phyloP scores from a whole-genome alignment of 129 eudicot genomes.

The Chrysanthemum lavandulifolium region DNA sequence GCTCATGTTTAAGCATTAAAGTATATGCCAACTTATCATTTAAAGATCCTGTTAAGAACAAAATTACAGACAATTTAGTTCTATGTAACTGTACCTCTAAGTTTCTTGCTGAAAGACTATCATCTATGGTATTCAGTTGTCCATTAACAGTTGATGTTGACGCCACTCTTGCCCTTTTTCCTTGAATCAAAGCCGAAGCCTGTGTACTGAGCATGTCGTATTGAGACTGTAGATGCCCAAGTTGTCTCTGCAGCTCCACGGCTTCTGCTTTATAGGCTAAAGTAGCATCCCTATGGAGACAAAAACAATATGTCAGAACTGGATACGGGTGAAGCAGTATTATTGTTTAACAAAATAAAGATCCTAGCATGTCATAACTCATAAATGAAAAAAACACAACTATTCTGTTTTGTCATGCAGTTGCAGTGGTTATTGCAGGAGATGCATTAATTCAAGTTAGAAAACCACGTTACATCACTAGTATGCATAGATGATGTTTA shows the following conservation, averaged over 20 bases:
- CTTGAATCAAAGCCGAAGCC: constrained; percentile 84
- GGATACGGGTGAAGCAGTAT: no score
- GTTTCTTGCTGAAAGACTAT: constrained; percentile 82
- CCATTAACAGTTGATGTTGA: constrained; percentile 87
- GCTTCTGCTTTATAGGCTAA: constrained; percentile 79
- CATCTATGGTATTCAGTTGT: constrained; percentile 66
- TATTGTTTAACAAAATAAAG: background rate
- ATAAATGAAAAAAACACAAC: no score
- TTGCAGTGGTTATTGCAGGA: no score
- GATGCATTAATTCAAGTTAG: no score
- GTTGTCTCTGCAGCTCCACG: constrained; percentile 83
- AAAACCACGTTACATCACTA: no score
- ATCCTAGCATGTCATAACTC: no score
- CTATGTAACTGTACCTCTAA: constrained; percentile 55
- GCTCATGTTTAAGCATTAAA: background rate
- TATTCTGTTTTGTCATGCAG: no score
- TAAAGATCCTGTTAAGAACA: constrained; percentile 22
- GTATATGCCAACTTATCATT: background rate
- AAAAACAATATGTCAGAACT: constrained; percentile 9
- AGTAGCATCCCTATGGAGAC: constrained; percentile 72
- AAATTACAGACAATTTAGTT: background rate
- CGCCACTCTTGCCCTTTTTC: constrained; percentile 92
- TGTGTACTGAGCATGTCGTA: constrained; percentile 89
- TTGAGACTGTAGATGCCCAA: constrained; percentile 78
- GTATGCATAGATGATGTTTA: no score